phyloP scores from a whole-genome alignment of 768 basidiomycete genomes.

The Mycena rebaudengoi region DNA sequence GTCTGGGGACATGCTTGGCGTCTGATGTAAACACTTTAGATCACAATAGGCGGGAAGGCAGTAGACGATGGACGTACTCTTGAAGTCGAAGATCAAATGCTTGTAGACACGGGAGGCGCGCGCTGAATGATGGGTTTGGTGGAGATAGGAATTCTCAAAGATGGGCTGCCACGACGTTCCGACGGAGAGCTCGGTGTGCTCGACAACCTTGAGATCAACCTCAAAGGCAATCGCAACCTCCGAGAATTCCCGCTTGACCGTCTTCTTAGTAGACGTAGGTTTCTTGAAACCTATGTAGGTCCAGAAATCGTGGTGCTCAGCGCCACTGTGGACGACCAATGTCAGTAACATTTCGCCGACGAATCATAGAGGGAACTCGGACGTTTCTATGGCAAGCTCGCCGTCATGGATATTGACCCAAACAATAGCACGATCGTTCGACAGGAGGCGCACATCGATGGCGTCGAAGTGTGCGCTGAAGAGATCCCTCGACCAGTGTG shows the following conservation, averaged over 20 bases:
- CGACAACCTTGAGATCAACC: neutral
- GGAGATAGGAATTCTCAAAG: neutral
- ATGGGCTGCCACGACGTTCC: neutral
- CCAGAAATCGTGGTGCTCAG: conserved; percentile 1
- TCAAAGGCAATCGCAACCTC: neutral
- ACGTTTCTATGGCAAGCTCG: conserved; percentile 1
- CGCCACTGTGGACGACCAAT: neutral
- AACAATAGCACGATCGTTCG: conserved; percentile 12
- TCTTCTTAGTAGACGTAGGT: neutral
- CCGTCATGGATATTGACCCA: conserved; percentile 13
- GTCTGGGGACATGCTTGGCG: conserved; percentile 6
- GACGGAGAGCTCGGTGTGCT: neutral
- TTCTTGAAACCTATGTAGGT: conserved; percentile 1
- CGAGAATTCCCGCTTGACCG: neutral
- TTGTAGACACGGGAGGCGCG: neutral
- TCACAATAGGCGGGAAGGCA: neutral
- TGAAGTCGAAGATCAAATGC: conserved; percentile 8
- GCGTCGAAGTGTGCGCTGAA: conserved; percentile 5
- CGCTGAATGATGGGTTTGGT: neutral
- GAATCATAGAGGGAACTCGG: neutral
- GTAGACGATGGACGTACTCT: conserved; percentile 1
- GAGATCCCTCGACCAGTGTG: neutral
- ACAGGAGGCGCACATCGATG: conserved; percentile 15
- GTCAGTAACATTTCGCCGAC: neutral
- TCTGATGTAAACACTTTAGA: neutral